phyloP scores from a whole-genome alignment of 202 grass and related monocot species.

The Cymbopogon flexuosus region DNA sequence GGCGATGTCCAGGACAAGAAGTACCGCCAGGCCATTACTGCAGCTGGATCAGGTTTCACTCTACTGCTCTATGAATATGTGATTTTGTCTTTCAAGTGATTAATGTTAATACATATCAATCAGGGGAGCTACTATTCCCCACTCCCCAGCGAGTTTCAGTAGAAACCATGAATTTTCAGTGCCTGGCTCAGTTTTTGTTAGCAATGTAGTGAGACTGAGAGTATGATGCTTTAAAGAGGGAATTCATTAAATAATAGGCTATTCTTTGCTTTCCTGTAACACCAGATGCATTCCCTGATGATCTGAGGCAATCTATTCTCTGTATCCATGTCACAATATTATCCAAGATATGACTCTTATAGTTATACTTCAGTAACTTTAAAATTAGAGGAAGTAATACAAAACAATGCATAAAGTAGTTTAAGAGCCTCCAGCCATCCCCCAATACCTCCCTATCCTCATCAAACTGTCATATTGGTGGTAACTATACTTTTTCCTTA shows the following conservation, averaged over 20 bases:
- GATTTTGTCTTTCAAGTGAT: background rate
- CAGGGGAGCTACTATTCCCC: background rate
- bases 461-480: background rate
- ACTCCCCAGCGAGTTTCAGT: background rate
- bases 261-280: too few species aligned
- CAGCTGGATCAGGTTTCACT: slow-evolving; percentile 67
- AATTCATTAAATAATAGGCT: too few species aligned
- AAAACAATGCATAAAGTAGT: background rate
- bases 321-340: background rate
- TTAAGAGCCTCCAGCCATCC: background rate
- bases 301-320: too few species aligned
- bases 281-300: too few species aligned
- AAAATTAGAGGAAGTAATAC: background rate
- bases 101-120: background rate
- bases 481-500: background rate
- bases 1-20: slow-evolving; percentile 95
- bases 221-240: background rate
- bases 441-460: background rate
- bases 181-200: background rate
- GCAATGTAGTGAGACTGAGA: background rate
- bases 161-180: background rate
- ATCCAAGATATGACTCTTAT: background rate
- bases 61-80: background rate
- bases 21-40: slow-evolving; percentile 87
- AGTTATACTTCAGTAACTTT: background rate